phyloP scores from a whole-genome alignment of 1,139 yeast species.

The Debaryomyces fabryi region DNA sequence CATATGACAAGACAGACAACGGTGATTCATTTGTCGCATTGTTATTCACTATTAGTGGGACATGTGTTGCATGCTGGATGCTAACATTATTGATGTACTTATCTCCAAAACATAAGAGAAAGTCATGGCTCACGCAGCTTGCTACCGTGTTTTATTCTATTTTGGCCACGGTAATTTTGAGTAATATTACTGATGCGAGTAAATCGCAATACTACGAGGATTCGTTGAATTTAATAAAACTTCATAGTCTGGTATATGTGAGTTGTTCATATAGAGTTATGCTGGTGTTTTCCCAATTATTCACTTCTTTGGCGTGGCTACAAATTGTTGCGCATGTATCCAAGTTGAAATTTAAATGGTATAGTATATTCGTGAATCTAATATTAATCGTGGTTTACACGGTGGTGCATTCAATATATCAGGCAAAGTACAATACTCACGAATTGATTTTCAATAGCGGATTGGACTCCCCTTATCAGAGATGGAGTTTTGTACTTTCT shows the following conservation, averaged over 20 bases:
- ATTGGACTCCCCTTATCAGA: slow-evolving; percentile 12
- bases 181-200: slow-evolving; percentile 37
- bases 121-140: slow-evolving; percentile 49
- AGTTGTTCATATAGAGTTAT: slow-evolving; percentile 33
- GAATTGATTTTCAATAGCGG: not conserved
- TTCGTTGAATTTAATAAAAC: slow-evolving; percentile 37
- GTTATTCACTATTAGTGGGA: slow-evolving; percentile 43
- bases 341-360: slow-evolving; percentile 23
- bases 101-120: slow-evolving; percentile 48
- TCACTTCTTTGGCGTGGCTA: slow-evolving; percentile 44
- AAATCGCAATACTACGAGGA: slow-evolving; percentile 39
- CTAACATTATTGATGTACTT: slow-evolving; percentile 47
- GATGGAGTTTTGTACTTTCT: slow-evolving; percentile 29
- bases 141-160: slow-evolving; percentile 50
- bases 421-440: not conserved
- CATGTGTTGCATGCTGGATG: slow-evolving; percentile 58
- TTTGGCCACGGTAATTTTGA: slow-evolving; percentile 45
- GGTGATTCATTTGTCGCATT: slow-evolving; percentile 52
- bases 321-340: slow-evolving; percentile 36
- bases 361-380: slow-evolving; percentile 21
- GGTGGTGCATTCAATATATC: slow-evolving; percentile 15
- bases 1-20: slow-evolving; percentile 33
- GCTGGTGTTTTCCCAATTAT: slow-evolving; percentile 32
- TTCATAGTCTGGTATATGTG: slow-evolving; percentile 33
- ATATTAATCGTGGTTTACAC: slow-evolving; percentile 24